Base-by-base conservation (phyloP, 163 green algal genomes). In the Chlamydomonas reinhardtii region DNA sequence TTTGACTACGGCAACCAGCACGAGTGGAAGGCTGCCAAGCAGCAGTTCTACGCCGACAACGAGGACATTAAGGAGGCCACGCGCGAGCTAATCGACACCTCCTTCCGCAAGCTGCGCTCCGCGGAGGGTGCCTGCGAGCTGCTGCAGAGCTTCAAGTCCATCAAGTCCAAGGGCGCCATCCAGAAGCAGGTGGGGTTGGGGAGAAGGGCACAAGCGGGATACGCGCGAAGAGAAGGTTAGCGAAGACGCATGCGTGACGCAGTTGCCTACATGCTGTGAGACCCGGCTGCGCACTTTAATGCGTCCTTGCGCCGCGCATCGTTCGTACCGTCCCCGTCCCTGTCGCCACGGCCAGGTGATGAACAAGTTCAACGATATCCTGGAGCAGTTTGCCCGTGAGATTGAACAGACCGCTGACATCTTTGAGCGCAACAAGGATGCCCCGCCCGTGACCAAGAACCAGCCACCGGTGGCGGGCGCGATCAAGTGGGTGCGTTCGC, bases 71-170 rank as follows among this genome's bases (percentile, higher is more conserved):
- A 97, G 88, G 91, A 91, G 27, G 91, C 89, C 24, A 94, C 89
- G n/a, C 84, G 91, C 35, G 90, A 94, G 77, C 94, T 98, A 25
- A 98, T 98, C 73, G 95, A 98, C 91, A 95, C 90, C 17, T 96
- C 88, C 80, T 99, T 99, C 94, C 95, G 96, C 79, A 97, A 97
- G 91, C 91, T 98, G 89, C 89, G 95, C 52, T 96, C 88, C 76
- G 94, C 96, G 31, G 96, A 98, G 84, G 95, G 94, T 27, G 97
- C 97, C 1, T 96, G 97, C 74, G 95, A 98, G 83, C 94, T 99
- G 80, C 91, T 99, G 88, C 91, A 94, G 78, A 97, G 93, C 91
- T 98, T 99, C 91, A 96, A 97, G 82, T 91, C 81, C 43, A 98
- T 98, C 85, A 93, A 97, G 90, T 93, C 86, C 39, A 91, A 95